Conservation (phyloP, 169 alveolate genomes). For the Eimeria zaria region DNA sequence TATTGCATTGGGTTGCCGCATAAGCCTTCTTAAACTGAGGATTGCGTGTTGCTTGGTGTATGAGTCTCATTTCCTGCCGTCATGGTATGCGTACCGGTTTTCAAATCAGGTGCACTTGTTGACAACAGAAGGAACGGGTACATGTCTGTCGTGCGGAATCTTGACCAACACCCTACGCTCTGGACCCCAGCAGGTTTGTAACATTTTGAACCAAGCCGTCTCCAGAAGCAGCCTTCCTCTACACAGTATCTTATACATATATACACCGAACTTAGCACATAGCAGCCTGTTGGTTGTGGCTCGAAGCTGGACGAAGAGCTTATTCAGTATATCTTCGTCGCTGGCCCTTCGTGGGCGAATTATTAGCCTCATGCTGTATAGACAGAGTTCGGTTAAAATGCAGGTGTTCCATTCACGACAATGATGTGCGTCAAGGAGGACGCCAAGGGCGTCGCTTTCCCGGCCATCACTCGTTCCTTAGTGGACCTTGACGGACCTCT, state of each 20-base stretch:
- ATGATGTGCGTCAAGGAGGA: conserved; percentile 91
- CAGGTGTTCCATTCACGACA: conserved; percentile 92
- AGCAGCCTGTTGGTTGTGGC: not conserved
- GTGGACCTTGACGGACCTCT: conserved; percentile 97
- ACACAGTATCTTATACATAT: not conserved
- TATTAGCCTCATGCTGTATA: not conserved
- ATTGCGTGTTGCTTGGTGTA: not conserved
- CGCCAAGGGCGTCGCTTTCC: conserved; percentile 91
- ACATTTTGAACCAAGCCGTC: not conserved
- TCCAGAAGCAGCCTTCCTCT: not conserved
- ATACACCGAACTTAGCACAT: not conserved
- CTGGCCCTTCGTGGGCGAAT: not conserved
- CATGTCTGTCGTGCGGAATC: conserved; percentile 96
- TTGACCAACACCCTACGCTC: conserved; percentile 90
- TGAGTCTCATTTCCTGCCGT: not conserved
- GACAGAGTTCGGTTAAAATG: not conserved
- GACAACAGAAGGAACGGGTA: conserved; percentile 95
- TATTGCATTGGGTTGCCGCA: not conserved
- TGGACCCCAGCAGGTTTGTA: conserved; percentile 84
- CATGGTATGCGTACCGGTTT: conserved; percentile 84
- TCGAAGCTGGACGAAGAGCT: not conserved
- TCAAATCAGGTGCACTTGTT: conserved; percentile 95
- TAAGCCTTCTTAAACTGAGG: not conserved
- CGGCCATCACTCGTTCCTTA: conserved; percentile 97
- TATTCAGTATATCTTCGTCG: not conserved